These are phyloP conservation scores for Euphorbia peplus DNA, from an alignment of 345 rosid species.

Conservation along the genomic window DNA sequence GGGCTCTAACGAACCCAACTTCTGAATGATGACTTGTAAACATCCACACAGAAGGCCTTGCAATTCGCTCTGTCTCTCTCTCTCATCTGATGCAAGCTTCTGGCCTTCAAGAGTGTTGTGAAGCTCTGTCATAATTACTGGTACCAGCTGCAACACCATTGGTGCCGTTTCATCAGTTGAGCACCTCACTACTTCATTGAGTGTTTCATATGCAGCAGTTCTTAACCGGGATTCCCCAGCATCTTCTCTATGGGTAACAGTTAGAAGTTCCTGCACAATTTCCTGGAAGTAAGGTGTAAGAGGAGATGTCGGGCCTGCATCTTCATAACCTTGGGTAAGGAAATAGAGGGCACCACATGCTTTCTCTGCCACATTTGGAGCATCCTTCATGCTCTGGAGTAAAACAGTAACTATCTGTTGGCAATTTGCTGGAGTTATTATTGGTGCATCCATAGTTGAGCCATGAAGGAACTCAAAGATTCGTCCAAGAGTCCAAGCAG, in stretches of 20 bases:
- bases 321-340: conserved; percentile 72
- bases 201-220: conserved; percentile 69
- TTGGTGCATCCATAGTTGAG: conserved; percentile 54
- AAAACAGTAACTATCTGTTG: conserved; percentile 74
- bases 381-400: conserved; percentile 70
- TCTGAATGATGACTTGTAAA: conserved; percentile 68
- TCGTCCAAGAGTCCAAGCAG: conserved; percentile 71
- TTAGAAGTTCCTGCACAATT: conserved; percentile 62
- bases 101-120: conserved; percentile 67
- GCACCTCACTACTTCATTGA: conserved; percentile 73
- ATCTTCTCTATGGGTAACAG: conserved; percentile 70
- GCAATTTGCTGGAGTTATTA: conserved; percentile 64
- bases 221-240: conserved; percentile 70
- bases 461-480: conserved; percentile 77
- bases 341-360: conserved; percentile 75
- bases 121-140: conserved; percentile 65
- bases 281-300: conserved; percentile 72
- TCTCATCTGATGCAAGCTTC: conserved; percentile 52
- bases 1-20: conserved; percentile 58
- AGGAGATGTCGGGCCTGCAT: conserved; percentile 48
- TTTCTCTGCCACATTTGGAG: conserved; percentile 66
- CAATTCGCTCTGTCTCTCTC: conserved; percentile 60
- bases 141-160: conserved; percentile 59
- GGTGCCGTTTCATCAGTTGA: conserved; percentile 64
- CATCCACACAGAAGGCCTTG: conserved; percentile 82